These are phyloP conservation scores for Populus ilicifolia DNA, from an alignment of 345 rosid species.

Conservation along the genomic window DNA sequence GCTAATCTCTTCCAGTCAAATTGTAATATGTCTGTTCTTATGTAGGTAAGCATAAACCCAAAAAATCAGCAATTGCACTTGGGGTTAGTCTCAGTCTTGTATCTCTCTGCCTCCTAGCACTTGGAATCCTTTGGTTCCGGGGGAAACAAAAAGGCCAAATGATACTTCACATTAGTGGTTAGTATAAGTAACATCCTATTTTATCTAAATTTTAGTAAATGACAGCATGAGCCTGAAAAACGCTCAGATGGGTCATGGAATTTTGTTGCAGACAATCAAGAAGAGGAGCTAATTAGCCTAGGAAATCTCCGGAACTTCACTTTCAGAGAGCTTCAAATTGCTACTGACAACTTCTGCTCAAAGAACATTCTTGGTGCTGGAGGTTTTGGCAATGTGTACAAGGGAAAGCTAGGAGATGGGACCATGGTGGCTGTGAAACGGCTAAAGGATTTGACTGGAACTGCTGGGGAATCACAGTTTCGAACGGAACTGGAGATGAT, in stretches of 20 bases:
- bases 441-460: conserved; percentile 68
- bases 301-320: conserved; percentile 79
- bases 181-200: conserved; percentile 20
- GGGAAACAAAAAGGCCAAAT: conserved; percentile 42
- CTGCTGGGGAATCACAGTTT: conserved; percentile 80
- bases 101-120: conserved; percentile 39
- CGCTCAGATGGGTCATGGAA: background rate
- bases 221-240: background rate
- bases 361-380: conserved; percentile 85
- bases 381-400: conserved; percentile 93
- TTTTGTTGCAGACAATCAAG: conserved; percentile 56
- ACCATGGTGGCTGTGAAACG: conserved; percentile 78
- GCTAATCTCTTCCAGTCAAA: background rate
- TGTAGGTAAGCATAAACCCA: conserved; percentile 51
- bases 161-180: conserved; percentile 51
- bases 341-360: conserved; percentile 76
- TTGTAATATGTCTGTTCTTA: conserved; percentile 1
- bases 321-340: conserved; percentile 76
- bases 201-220: too few relatives aligned
- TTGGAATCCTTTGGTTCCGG: conserved; percentile 53
- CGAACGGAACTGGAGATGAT: conserved; percentile 92
- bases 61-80: conserved; percentile 61
- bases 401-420: conserved; percentile 77
- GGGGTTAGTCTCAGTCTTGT: conserved; percentile 62
- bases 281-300: conserved; percentile 57